Evolutionary conservation across 805 yeast genomes (phyloP).

Genomic region (Kodamaea lidongshanica): DNA sequence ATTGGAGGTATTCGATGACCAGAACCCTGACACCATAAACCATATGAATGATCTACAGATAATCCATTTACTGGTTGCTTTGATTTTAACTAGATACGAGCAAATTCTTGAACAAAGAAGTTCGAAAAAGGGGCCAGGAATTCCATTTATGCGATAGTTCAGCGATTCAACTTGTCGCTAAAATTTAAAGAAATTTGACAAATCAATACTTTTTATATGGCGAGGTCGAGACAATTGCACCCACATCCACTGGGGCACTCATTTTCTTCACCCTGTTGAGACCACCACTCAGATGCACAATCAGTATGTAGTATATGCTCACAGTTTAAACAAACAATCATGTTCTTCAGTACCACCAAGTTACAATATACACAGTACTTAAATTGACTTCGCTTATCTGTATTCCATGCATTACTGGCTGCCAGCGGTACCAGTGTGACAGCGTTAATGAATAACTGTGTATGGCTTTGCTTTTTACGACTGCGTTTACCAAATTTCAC

Average conservation of each 20-base stretch:
- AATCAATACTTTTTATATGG: no score
- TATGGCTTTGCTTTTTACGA: slow-evolving; percentile 14
- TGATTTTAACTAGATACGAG: slow-evolving; percentile 7
- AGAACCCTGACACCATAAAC: slow-evolving; percentile 2
- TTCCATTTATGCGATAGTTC: no score
- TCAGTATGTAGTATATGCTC: slow-evolving; percentile 72
- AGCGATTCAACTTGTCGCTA: no score
- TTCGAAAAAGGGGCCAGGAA: no score
- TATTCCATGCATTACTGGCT: slow-evolving; percentile 27
- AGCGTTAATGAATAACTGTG: slow-evolving; percentile 19
- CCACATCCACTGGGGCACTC: slow-evolving; percentile 89
- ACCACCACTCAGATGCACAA: slow-evolving; percentile 84
- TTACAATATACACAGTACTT: slow-evolving; percentile 64
- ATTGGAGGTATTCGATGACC: slow-evolving; percentile 2
- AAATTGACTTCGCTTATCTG: slow-evolving; percentile 16
- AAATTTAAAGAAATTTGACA: no score
- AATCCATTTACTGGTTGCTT: slow-evolving; percentile 7
- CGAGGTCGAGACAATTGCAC: slow-evolving; percentile 54
- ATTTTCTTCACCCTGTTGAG: slow-evolving; percentile 18
- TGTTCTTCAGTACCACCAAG: slow-evolving; percentile 50
- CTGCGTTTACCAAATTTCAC: slow-evolving; percentile 28
- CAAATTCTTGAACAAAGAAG: slow-evolving; percentile 6
- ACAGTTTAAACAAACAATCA: slow-evolving; percentile 66
- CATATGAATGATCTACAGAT: slow-evolving; percentile 4
- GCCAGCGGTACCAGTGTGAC: slow-evolving; percentile 21